Conservation (phyloP, 768 basidiomycete species). For the Pleurotus platypus region DNA sequence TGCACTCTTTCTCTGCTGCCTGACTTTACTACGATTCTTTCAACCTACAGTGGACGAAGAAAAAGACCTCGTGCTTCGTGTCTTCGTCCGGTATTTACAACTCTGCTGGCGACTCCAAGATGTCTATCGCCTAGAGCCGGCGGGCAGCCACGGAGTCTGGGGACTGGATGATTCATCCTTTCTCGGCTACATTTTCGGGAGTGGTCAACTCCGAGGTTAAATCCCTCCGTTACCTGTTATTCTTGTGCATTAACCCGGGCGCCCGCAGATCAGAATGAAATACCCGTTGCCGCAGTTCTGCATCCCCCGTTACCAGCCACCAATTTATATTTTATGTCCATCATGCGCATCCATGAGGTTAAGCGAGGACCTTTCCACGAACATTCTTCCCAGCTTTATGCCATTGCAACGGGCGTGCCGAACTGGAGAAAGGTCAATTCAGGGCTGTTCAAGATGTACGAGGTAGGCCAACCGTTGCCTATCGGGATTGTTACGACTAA, state of each 20-base stretch:
- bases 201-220: conserved; percentile 80
- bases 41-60: conserved; percentile 59
- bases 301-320: conserved; percentile 52
- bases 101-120: conserved; percentile 88
- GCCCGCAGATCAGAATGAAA: conserved; percentile 53
- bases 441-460: conserved; percentile 95
- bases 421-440: conserved; percentile 88
- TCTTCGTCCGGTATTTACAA: conserved; percentile 75
- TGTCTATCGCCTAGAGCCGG: conserved; percentile 87
- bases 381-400: conserved; percentile 86
- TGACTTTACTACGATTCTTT: conserved; percentile 68
- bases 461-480: conserved; percentile 42
- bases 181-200: conserved; percentile 87
- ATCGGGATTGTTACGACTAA: not conserved
- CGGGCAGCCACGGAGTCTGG: conserved; percentile 98
- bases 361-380: conserved; percentile 89
- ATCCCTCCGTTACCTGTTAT: conserved; percentile 6
- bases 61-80: conserved; percentile 49
- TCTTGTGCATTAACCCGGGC: conserved; percentile 7
- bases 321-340: conserved; percentile 80
- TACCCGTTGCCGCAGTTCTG: conserved; percentile 65
- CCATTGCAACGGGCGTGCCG: conserved; percentile 85
- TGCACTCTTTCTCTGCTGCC: conserved; percentile 68
- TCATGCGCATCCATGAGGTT: conserved; percentile 74
- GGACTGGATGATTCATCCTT: conserved; percentile 92